Conservation (phyloP, 805 yeast species). For the Kodamaea jinghongensis region DNA sequence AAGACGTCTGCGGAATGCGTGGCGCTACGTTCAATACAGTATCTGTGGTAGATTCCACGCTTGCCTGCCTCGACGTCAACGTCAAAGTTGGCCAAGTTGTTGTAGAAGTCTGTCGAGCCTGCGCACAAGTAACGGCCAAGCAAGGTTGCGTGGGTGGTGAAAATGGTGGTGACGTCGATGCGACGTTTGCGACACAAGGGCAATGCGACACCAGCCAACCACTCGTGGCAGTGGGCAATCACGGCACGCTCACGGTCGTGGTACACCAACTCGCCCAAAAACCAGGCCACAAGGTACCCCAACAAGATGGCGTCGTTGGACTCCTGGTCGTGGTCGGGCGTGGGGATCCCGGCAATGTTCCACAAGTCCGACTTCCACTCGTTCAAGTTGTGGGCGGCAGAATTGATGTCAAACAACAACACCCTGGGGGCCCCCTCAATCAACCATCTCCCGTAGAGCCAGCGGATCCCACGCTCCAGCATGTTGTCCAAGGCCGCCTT, state of each 20-base stretch:
- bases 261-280: constrained; percentile 87
- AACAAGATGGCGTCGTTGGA: constrained; percentile 88
- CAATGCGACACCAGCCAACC: constrained; percentile 96
- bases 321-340: constrained; percentile 85
- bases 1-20: constrained; percentile 95
- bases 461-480: constrained; percentile 76
- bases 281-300: constrained; percentile 96
- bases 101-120: constrained; percentile 93
- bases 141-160: constrained; percentile 96
- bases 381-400: constrained; percentile 65
- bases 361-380: constrained; percentile 96
- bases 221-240: constrained; percentile 93
- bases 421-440: constrained; percentile 98
- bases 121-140: constrained; percentile 95
- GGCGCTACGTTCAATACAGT: constrained; percentile 95
- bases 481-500: constrained; percentile 69
- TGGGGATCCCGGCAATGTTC: constrained; percentile 88
- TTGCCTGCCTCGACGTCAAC: constrained; percentile 98
- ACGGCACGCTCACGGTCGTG: constrained; percentile 85
- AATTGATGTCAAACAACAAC: constrained; percentile 77
- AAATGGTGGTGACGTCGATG: constrained; percentile 90
- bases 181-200: constrained; percentile 90
- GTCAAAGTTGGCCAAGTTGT: constrained; percentile 82
- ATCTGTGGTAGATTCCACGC: constrained; percentile 94
- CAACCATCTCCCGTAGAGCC: constrained; percentile 92